Conservation (phyloP, 371 early-diverging fungal species). For the Mucor sp. region DNA sequence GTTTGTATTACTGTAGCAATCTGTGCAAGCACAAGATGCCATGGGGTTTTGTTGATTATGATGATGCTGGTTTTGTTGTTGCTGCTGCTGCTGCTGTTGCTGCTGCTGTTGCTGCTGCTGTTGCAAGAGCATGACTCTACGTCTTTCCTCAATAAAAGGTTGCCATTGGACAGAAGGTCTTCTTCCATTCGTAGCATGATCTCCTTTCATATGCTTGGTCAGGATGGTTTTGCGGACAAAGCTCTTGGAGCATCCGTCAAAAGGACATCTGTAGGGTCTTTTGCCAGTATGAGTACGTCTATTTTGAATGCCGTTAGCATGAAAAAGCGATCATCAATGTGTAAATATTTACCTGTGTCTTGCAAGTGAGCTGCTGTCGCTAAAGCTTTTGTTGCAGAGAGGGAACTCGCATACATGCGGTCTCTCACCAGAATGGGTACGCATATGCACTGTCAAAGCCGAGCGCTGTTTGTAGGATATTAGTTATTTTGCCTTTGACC, state of each 20-base stretch:
- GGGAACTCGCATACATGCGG: constrained; percentile 27
- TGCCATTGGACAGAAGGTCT: constrained; percentile 51
- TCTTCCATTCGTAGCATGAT: constrained; percentile 41
- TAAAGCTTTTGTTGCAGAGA: constrained; percentile 25
- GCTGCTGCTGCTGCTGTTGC: constrained; percentile 9
- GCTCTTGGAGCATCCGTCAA: constrained; percentile 64
- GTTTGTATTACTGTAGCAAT: constrained; percentile 12
- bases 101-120: constrained; percentile 1
- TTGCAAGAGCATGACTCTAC: constrained; percentile 35
- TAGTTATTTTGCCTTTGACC: constrained; percentile 2
- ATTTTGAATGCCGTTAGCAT: background rate
- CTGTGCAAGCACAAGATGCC: constrained; percentile 22
- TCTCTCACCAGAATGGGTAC: constrained; percentile 31
- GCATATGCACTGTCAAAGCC: constrained; percentile 69
- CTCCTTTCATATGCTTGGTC: constrained; percentile 64
- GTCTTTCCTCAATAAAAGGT: constrained; percentile 52
- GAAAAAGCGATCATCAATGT: background rate
- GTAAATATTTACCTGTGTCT: constrained; percentile 46
- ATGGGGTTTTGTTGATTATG: constrained; percentile 27
- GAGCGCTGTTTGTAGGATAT: constrained; percentile 52
- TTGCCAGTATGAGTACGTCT: constrained; percentile 74
- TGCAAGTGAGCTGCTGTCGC: constrained; percentile 33
- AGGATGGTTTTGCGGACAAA: constrained; percentile 73
- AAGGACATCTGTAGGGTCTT: constrained; percentile 67
- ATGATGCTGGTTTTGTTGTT: constrained; percentile 18